phyloP scores from a whole-genome alignment of 1,284 basidiomycete genomes.

The Tausonia pullulans region DNA sequence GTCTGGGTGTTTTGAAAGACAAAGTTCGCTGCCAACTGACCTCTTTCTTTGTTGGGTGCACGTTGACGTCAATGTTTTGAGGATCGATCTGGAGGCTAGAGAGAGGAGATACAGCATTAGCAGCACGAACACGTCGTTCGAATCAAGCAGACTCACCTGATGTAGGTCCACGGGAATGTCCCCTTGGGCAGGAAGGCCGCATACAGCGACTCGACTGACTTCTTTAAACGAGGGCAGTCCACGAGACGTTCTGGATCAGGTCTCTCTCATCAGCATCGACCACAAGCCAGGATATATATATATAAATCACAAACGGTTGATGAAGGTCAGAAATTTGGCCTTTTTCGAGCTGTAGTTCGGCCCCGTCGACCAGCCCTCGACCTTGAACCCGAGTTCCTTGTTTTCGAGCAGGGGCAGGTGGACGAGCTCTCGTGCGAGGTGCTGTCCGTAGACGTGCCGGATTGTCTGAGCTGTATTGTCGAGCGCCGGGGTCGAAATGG shows the following conservation, averaged over 20 bases:
- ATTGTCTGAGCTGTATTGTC: conserved; percentile 64
- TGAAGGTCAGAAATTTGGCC: conserved; percentile 71
- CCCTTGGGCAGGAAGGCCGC: conserved; percentile 82
- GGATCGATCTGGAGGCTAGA: conserved; percentile 70
- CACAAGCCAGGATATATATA: neutral
- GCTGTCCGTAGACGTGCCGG: conserved; percentile 65
- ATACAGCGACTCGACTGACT: conserved; percentile 79
- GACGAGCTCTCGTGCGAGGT: conserved; percentile 70
- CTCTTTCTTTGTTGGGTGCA: conserved; percentile 95
- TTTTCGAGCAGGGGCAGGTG: conserved; percentile 37
- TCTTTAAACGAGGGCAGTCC: conserved; percentile 76
- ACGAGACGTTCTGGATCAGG: conserved; percentile 74
- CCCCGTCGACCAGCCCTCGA: conserved; percentile 68
- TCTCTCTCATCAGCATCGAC: too few relatives aligned
- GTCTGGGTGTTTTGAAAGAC: neutral
- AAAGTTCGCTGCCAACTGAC: conserved; percentile 21
- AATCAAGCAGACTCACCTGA: conserved; percentile 47
- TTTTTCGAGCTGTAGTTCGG: conserved; percentile 86
- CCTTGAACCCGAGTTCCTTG: conserved; percentile 42
- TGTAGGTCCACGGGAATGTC: conserved; percentile 77
- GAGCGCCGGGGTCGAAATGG: conserved; percentile 67
- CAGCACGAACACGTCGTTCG: neutral
- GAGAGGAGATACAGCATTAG: conserved; percentile 11
- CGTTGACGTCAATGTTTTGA: conserved; percentile 86
- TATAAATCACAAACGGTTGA: conserved; percentile 64